Percentiles rank a stretch among this genome's conserved stretches.
Evolutionary conservation across 169 alveolate genomes (phyloP).

Genomic region (Eimeria maxima): DNA sequence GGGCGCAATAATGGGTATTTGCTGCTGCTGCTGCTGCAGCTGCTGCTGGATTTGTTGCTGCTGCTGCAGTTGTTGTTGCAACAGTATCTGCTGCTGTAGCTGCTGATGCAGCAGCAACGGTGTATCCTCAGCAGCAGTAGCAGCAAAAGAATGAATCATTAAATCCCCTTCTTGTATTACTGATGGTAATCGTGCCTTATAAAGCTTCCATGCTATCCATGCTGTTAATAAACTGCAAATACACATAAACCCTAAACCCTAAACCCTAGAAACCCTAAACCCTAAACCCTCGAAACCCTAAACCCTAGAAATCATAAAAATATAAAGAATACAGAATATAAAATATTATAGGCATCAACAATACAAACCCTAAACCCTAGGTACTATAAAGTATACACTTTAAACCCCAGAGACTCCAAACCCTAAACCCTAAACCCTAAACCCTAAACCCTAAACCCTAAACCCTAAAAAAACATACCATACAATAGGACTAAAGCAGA

Average conservation of each 20-base stretch:
- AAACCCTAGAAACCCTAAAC: slow-evolving; percentile 5
- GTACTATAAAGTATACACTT: neutral
- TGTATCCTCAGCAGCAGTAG: slow-evolving; percentile 6
- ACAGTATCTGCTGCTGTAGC: neutral
- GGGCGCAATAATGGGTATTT: slow-evolving; percentile 3
- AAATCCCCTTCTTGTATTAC: slow-evolving; percentile 18
- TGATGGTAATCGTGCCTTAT: slow-evolving; percentile 11
- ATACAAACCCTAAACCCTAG: slow-evolving; percentile 5
- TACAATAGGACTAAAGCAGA: slow-evolving; percentile 71
- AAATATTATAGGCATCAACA: neutral
- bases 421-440: slow-evolving; percentile 11
- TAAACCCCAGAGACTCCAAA: neutral
- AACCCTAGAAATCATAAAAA: neutral
- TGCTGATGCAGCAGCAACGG: slow-evolving; percentile 58
- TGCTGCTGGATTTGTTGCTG: neutral
- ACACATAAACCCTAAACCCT: slow-evolving; percentile 30
- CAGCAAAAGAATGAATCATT: slow-evolving; percentile 13
- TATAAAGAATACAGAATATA: neutral
- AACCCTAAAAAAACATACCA: slow-evolving; percentile 48
- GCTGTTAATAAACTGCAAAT: slow-evolving; percentile 49
- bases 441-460: slow-evolving; percentile 50
- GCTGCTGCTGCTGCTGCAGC: no score
- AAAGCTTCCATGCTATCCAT: slow-evolving; percentile 76
- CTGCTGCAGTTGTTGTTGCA: neutral
- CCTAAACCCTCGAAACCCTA: slow-evolving; percentile 44